phyloP scores from a whole-genome alignment of 2,329 filamentous ascomycete species.

The Penicillium sp. region DNA sequence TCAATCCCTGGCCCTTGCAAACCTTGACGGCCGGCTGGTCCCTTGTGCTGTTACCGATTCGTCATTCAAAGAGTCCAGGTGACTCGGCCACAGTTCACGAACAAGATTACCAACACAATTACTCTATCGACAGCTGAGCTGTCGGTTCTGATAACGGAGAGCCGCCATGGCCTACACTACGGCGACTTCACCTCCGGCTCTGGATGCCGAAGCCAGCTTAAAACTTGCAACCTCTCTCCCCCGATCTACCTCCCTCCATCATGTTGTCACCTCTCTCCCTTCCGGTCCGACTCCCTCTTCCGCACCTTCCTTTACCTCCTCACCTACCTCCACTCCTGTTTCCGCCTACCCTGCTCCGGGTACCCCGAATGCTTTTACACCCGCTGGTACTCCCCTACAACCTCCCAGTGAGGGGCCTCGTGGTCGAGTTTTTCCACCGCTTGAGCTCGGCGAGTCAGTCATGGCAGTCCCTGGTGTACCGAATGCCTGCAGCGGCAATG shows the following conservation, averaged over 20 bases:
- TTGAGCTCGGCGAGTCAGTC: conserved; percentile 72
- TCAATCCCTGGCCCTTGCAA: conserved; percentile 25
- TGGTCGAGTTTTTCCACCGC: conserved; percentile 45
- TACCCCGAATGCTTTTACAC: conserved; percentile 36
- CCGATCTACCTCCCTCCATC: conserved; percentile 35
- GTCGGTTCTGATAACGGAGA: conserved; percentile 28
- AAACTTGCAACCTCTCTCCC: conserved; percentile 32
- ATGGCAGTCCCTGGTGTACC: conserved; percentile 47
- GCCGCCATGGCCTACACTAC: conserved; percentile 41
- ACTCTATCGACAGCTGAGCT: conserved; percentile 31
- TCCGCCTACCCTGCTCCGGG: conserved; percentile 27
- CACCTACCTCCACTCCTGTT: conserved; percentile 30
- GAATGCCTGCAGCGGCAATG: conserved; percentile 56
- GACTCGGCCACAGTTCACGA: conserved; percentile 37
- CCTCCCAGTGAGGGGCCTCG: conserved; percentile 34
- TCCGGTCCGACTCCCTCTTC: conserved; percentile 26
- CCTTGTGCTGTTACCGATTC: conserved; percentile 31
- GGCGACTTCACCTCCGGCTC: conserved; percentile 34
- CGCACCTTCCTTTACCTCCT: conserved; percentile 31
- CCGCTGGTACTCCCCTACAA: conserved; percentile 37
- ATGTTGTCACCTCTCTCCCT: conserved; percentile 36
- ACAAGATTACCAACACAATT: conserved; percentile 11
- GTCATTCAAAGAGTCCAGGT: conserved; percentile 40
- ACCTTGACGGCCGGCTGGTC: conserved; percentile 30
- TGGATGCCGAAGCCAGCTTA: conserved; percentile 40